Conservation (phyloP, 2,329 filamentous ascomycete genomes). For the Botrytis tulipae region DNA sequence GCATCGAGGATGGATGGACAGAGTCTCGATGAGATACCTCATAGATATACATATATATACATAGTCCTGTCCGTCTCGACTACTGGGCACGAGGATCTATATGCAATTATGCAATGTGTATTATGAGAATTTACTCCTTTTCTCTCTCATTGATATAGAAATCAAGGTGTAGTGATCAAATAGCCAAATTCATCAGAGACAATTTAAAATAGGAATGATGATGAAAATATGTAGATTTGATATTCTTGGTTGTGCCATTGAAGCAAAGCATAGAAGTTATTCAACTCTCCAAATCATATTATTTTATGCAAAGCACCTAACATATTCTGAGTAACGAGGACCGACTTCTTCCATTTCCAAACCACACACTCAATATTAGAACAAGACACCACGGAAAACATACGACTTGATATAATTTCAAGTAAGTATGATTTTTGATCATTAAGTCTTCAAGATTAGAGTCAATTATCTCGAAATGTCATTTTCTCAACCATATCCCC, state of each 20-base stretch:
- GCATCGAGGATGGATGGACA: not conserved
- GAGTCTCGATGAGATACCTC: not conserved
- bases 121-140: not conserved
- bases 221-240: conserved; percentile 17
- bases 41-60: not conserved
- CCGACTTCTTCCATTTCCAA: conserved; percentile 18
- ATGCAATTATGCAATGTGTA: not conserved
- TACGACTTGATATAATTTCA: conserved; percentile 22
- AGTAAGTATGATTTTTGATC: conserved; percentile 30
- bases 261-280: conserved; percentile 21
- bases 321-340: conserved; percentile 28
- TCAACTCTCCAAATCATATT: conserved; percentile 17
- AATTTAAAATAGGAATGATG: conserved; percentile 20
- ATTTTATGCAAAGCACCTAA: conserved; percentile 29
- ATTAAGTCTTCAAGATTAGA: conserved; percentile 20
- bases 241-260: not conserved
- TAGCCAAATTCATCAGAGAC: conserved; percentile 12
- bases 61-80: not conserved
- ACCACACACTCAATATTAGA: conserved; percentile 21
- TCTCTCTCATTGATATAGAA: not conserved
- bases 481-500: conserved; percentile 20
- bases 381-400: conserved; percentile 22
- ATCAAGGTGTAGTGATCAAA: not conserved
- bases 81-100: not conserved
- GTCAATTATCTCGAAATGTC: conserved; percentile 21